Percentiles rank a stretch among this genome's conserved stretches.
phyloP scores from a whole-genome alignment of 768 basidiomycete genomes.

The Phanerochaete sordida region DNA sequence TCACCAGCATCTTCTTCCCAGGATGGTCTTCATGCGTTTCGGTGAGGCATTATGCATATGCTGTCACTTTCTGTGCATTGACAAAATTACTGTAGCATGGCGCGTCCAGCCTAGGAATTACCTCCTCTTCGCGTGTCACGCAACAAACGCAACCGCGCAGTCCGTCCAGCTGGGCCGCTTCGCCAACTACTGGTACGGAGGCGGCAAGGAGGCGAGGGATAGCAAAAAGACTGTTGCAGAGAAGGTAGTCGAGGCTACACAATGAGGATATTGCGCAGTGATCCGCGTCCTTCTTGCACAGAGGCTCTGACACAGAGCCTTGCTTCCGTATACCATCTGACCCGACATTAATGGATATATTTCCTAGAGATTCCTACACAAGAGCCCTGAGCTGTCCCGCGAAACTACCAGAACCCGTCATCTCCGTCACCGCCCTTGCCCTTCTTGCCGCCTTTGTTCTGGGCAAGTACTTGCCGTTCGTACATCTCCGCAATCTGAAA shows the following conservation, averaged over 20 bases:
- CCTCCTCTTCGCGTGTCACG: constrained; percentile 90
- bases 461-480: constrained; percentile 79
- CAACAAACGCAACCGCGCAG: constrained; percentile 88
- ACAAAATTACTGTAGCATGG: constrained; percentile 61
- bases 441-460: constrained; percentile 68
- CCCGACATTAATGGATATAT: background rate
- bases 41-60: constrained; percentile 43
- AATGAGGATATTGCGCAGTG: background rate
- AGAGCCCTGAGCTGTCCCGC: background rate
- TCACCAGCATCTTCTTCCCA: constrained; percentile 16
- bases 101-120: constrained; percentile 95
- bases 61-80: background rate
- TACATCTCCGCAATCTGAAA: constrained; percentile 91
- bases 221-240: constrained; percentile 1
- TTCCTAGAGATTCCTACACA: background rate
- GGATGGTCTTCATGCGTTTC: constrained; percentile 91
- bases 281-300: background rate
- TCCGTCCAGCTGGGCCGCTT: constrained; percentile 80
- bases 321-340: background rate
- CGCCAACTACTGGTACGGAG: constrained; percentile 86
- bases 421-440: constrained; percentile 59
- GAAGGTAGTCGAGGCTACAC: background rate
- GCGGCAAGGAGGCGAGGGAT: constrained; percentile 73
- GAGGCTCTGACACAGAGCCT: background rate
- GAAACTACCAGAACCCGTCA: constrained; percentile 71